Evolutionary conservation across 805 yeast genomes (phyloP), one percentile per base, ranked within the genome.

Genomic region (Nakazawaea pomicola): DNA sequence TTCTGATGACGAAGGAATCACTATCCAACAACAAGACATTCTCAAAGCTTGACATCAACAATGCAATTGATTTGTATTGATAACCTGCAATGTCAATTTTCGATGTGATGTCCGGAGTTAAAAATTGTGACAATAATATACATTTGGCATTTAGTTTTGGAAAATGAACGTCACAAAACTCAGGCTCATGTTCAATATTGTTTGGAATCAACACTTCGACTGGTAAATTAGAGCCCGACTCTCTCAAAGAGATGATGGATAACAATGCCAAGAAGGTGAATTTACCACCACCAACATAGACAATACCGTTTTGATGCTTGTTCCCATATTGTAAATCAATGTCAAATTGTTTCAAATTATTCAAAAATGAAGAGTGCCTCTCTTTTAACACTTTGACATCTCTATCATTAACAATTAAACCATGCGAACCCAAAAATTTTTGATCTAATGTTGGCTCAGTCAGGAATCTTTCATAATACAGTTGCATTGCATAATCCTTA

Each of bases 201-300:
- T 58, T 46, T 7, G 74, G 68, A 16, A 70, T 53, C 49, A 69
- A 58, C 33, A 70, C 68, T 11, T 65, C 52, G 1, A 70, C 60
- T 0, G 75, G 82, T 64, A 50, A 63, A 58, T 58, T 68, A 58
- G 55, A 61, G 1, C 80, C 82, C 14, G 67, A 46, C 8, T 69
- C 64, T 46, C 84, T 57, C 39, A 78, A 56, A 15, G 72, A 59
- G 41, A 65, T 64, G 25, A 68, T 53, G 0, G 71, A 71, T 14
- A 76, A 55, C 28, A 78, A 52, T 1, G 80, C 70, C 36, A 77
- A 53, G 76, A 80, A 68, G 14, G 68, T 55, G 47, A 58, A 68
- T 41, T 68, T 67, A 6, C 80, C 83, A 29, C 84, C 84, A 8
- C 81, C 84, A 33, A 77, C 80, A 52, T 68, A 75, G 2, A 77